A percentile compares a stretch with the other conserved stretches of the same genome.
Evolutionary conservation across 2,329 filamentous ascomycete genomes (phyloP).

Genomic region (Trichophyton verrucosum): DNA sequence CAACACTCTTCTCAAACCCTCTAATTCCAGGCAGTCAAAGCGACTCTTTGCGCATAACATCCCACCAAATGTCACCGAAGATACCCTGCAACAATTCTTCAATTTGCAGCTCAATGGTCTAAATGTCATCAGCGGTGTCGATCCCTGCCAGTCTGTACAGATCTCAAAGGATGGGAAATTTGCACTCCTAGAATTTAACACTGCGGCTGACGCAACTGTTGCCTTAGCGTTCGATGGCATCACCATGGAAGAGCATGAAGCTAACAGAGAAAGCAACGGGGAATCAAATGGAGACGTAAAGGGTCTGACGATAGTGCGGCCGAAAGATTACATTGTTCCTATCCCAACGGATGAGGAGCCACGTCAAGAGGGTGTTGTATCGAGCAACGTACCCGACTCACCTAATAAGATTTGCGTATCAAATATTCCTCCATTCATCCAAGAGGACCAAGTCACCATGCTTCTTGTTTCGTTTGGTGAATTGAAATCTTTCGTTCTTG

Average conservation of each 20-base stretch:
- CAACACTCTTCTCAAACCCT: conserved; percentile 74
- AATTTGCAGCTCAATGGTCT: conserved; percentile 94
- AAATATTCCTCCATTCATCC: conserved; percentile 77
- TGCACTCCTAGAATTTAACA: conserved; percentile 83
- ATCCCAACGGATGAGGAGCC: conserved; percentile 60
- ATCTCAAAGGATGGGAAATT: conserved; percentile 68
- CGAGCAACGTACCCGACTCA: conserved; percentile 74
- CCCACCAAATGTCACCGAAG: conserved; percentile 59
- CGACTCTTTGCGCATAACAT: conserved; percentile 81
- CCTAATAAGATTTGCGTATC: conserved; percentile 90
- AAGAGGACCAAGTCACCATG: conserved; percentile 83
- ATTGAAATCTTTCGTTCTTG: conserved; percentile 80
- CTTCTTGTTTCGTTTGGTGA: conserved; percentile 83
- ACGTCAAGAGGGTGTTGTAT: conserved; percentile 64
- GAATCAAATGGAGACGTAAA: conserved; percentile 42
- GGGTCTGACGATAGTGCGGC: conserved; percentile 61
- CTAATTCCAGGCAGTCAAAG: conserved; percentile 87
- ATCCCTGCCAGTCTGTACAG: conserved; percentile 76
- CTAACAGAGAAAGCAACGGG: conserved; percentile 36
- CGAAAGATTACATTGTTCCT: conserved; percentile 95
- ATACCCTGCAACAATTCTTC: conserved; percentile 70
- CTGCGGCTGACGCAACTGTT: conserved; percentile 74
- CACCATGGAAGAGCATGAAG: conserved; percentile 64
- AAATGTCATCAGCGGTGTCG: conserved; percentile 71
- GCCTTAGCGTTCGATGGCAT: conserved; percentile 84